Percentiles rank a stretch among this genome's conserved stretches.
Evolutionary conservation across 2,329 filamentous ascomycete species (phyloP).

Genomic region (Chaetomiaceae sp.): DNA sequence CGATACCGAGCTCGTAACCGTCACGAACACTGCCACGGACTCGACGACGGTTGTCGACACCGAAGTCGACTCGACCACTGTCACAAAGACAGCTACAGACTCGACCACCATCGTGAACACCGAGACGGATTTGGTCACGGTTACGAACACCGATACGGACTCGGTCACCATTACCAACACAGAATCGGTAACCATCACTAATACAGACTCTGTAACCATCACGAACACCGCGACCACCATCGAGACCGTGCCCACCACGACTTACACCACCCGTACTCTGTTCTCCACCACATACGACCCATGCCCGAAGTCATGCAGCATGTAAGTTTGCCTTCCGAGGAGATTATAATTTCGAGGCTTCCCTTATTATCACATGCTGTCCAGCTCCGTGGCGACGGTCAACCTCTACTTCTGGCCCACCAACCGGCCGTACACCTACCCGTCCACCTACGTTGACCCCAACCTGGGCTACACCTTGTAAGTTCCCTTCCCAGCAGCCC

Average conservation of each 20-base stretch:
- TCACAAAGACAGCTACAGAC: slow-evolving; percentile 19
- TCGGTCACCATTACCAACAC: slow-evolving; percentile 17
- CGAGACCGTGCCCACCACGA: slow-evolving; percentile 21
- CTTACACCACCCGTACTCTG: slow-evolving; percentile 24
- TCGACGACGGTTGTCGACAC: slow-evolving; percentile 12
- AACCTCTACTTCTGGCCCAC: slow-evolving; percentile 35
- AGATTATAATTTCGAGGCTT: neutral
- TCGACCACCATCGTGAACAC: slow-evolving; percentile 15
- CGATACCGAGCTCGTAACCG: neutral
- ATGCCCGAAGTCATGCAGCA: slow-evolving; percentile 32
- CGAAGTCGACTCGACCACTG: slow-evolving; percentile 12
- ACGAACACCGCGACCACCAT: slow-evolving; percentile 10
- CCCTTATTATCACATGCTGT: neutral
- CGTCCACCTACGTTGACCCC: slow-evolving; percentile 30
- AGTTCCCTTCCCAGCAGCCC: slow-evolving; percentile 7
- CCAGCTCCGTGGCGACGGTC: slow-evolving; percentile 31
- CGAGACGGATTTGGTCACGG: slow-evolving; percentile 10
- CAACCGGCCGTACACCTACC: slow-evolving; percentile 30
- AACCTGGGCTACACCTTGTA: slow-evolving; percentile 33
- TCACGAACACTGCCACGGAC: slow-evolving; percentile 6
- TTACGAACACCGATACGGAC: slow-evolving; percentile 18
- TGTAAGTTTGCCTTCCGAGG: slow-evolving; percentile 23
- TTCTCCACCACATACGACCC: slow-evolving; percentile 25
- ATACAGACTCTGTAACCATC: slow-evolving; percentile 10
- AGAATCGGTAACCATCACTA: slow-evolving; percentile 14